Conservation (phyloP, 2,329 filamentous ascomycete genomes). For the Colletotrichum zoysiae region DNA sequence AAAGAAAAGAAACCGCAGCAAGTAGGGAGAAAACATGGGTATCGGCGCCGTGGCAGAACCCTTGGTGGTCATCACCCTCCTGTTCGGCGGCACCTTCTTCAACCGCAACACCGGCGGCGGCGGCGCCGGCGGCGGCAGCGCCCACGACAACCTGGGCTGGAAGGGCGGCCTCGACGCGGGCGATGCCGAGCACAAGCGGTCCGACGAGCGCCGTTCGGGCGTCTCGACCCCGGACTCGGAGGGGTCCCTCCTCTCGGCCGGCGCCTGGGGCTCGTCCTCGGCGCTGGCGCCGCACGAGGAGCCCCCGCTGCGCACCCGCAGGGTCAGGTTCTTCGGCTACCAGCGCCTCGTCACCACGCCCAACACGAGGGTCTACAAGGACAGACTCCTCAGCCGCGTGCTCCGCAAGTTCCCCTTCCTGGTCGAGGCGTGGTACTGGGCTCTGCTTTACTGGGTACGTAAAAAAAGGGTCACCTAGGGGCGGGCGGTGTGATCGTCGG, state of each 20-base stretch:
- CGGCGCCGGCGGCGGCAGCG: conserved; percentile 45
- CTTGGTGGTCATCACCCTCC: conserved; percentile 56
- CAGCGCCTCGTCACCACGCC: conserved; percentile 65
- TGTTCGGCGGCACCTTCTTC: conserved; percentile 59
- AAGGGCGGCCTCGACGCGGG: conserved; percentile 23
- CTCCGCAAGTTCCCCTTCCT: conserved; percentile 78
- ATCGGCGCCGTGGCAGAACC: conserved; percentile 58
- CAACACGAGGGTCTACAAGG: conserved; percentile 71
- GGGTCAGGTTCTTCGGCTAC: conserved; percentile 47
- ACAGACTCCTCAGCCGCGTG: conserved; percentile 72
- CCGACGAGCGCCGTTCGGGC: conserved; percentile 54
- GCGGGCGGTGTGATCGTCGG: too few species aligned
- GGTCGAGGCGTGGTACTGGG: conserved; percentile 83
- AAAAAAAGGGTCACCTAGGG: too few species aligned
- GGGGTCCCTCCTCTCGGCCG: conserved; percentile 33
- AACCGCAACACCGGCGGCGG: conserved; percentile 56
- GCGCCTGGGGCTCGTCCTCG: conserved; percentile 45
- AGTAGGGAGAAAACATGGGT: conserved; percentile 49
- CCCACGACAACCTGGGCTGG: conserved; percentile 42
- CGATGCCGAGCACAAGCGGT: conserved; percentile 40
- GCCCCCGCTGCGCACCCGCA: conserved; percentile 50
- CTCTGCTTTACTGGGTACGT: conserved; percentile 80
- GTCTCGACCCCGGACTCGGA: conserved; percentile 39
- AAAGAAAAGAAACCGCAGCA: not conserved
- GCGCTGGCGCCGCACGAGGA: conserved; percentile 47